Evolutionary conservation across 768 basidiomycete genomes (phyloP).

Genomic region (Multifurca ochricompacta): DNA sequence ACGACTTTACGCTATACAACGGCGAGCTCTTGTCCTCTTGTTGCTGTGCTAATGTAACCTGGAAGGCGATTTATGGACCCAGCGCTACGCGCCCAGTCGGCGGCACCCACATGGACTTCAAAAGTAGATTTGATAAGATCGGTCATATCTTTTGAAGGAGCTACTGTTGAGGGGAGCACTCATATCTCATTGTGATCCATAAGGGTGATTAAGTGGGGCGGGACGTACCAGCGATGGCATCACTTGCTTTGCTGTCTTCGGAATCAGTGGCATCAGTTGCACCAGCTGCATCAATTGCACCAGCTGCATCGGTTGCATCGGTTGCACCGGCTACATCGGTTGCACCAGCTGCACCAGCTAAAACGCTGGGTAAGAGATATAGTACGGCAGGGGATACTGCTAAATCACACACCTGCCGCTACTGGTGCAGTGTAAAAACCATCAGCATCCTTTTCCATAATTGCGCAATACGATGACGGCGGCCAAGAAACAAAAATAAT

Average conservation of each 20-base stretch:
- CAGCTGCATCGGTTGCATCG: too few species aligned
- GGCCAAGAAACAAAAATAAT: background rate
- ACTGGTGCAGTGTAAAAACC: conserved; percentile 61
- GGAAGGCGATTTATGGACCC: conserved; percentile 7
- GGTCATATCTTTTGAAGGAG: conserved; percentile 26
- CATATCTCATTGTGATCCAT: background rate
- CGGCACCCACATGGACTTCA: conserved; percentile 61
- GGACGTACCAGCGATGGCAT: conserved; percentile 5
- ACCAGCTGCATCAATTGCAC: too few species aligned
- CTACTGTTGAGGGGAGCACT: background rate
- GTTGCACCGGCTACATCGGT: too few species aligned
- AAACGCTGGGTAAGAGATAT: background rate
- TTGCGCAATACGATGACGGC: conserved; percentile 10
- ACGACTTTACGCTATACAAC: conserved; percentile 84
- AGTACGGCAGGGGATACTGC: background rate
- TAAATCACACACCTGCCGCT: conserved; percentile 34
- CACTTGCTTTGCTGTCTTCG: background rate
- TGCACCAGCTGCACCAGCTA: background rate
- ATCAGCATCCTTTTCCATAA: conserved; percentile 69
- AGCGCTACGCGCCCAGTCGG: background rate
- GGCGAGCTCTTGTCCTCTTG: conserved; percentile 96
- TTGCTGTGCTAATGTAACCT: conserved; percentile 96
- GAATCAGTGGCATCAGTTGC: background rate
- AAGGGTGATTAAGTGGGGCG: background rate
- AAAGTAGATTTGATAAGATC: conserved; percentile 76